Evolutionary conservation across 768 basidiomycete species (phyloP), one percentile per base, ranked within the genome.

Genomic region (Cyclocybe aegerita): DNA sequence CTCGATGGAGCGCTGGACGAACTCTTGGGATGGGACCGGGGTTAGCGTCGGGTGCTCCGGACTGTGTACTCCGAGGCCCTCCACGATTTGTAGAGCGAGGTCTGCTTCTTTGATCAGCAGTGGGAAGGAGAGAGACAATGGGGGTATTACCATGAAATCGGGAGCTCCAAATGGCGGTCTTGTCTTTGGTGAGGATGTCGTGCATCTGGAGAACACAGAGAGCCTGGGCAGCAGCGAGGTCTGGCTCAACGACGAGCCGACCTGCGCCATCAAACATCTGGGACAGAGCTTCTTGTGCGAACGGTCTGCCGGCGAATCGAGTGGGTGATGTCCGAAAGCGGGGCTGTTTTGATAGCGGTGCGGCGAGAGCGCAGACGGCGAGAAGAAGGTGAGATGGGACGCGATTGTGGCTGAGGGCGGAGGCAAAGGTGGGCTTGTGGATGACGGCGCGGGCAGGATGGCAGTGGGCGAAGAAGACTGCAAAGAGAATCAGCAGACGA

Each of bases 381-480:
- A 86, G 78, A 12, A 92, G 72, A 23, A 93, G 81, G 61, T 88
- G 80, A 31, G 74, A 67, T 36, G 90, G 90, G 31, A 93, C 78
- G 49, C 78, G 75, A 56, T 83, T 83, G 53, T 81, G 80, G 49
- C 80, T 79, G 7, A 93, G 78, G 31, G 79, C 75, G 1, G 82
- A 75, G 16, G 83, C 74, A 59, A 93, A 93, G 7, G 85, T 82
- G 15, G 90, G 85, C 46, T 88, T 88, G 67, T 93, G 90, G 40
- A 93, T 79, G 53, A 91, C 75, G 58, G 84, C 77, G 34, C 86
- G 81, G 53, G 84, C 81, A 16, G 90, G 90, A 61, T 91, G 87
- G 57, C 85, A 86, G 64, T 88, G 87, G 17, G 90, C 78, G 65
- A 92, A 91, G 66, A 91, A 91, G 8, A 91, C 89, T 91, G 59